These are phyloP conservation scores for Boletus vermiculosoides DNA, from an alignment of 768 basidiomycete genomes.

Conservation along the genomic window DNA sequence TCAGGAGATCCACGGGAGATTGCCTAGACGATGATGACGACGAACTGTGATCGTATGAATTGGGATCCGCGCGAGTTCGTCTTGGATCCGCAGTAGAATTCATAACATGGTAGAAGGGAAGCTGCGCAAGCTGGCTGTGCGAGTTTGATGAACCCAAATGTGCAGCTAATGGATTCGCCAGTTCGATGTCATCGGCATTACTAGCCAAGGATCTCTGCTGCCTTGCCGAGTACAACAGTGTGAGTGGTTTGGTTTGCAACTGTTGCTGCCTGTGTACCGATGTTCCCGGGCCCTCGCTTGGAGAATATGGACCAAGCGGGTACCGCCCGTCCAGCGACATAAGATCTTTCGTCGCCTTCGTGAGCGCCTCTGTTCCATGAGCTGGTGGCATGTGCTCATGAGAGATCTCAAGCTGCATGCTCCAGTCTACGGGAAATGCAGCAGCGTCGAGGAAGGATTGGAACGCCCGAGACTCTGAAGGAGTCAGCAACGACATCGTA, in stretches of 20 bases:
- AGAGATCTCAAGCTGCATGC: slow-evolving; percentile 34
- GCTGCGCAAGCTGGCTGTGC: slow-evolving; percentile 9
- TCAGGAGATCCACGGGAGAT: slow-evolving; percentile 23
- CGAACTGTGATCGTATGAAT: slow-evolving; percentile 18
- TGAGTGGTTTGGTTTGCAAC: slow-evolving; percentile 16
- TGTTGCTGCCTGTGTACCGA: slow-evolving; percentile 18
- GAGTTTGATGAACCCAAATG: slow-evolving; percentile 4
- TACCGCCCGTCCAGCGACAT: slow-evolving; percentile 62
- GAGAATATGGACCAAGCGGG: slow-evolving; percentile 20
- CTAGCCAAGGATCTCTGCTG: slow-evolving; percentile 13
- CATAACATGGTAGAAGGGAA: slow-evolving; percentile 19
- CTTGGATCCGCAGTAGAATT: slow-evolving; percentile 8
- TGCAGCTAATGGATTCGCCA: slow-evolving; percentile 4
- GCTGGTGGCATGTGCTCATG: slow-evolving; percentile 50
- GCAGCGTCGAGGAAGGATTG: slow-evolving; percentile 64
- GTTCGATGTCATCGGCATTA: slow-evolving; percentile 9
- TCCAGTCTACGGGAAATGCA: slow-evolving; percentile 48
- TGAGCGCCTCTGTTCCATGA: slow-evolving; percentile 60
- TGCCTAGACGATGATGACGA: slow-evolving; percentile 30
- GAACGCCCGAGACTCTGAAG: slow-evolving; percentile 64
- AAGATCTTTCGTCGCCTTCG: slow-evolving; percentile 81
- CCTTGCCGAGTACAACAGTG: slow-evolving; percentile 18
- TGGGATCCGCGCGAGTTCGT: slow-evolving; percentile 8
- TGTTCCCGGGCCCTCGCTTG: slow-evolving; percentile 5
- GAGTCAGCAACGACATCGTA: slow-evolving; percentile 61